Evolutionary conservation across 2,329 filamentous ascomycete species (phyloP).

Genomic region (Curvularia sp.): DNA sequence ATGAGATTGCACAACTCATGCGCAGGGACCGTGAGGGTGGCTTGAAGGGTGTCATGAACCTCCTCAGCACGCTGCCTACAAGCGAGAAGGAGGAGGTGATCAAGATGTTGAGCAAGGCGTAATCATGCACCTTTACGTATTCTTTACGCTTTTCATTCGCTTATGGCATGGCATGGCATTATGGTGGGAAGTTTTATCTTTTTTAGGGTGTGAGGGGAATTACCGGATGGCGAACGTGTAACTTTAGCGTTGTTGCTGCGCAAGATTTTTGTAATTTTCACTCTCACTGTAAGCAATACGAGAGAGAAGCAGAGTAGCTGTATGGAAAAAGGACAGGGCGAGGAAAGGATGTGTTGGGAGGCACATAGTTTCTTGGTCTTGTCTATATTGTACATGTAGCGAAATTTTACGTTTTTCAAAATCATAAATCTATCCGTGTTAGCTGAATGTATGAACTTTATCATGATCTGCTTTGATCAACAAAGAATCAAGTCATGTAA

Average conservation of each 20-base stretch:
- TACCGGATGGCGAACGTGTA: conserved; percentile 12
- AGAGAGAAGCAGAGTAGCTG: conserved; percentile 5
- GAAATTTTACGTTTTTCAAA: conserved; percentile 9
- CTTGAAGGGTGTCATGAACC: conserved; percentile 84
- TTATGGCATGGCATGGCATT: conserved; percentile 16
- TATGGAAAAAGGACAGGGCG: conserved; percentile 3
- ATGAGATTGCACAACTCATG: conserved; percentile 73
- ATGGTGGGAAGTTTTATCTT: conserved; percentile 11
- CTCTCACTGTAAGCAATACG: conserved; percentile 9
- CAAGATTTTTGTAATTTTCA: conserved; percentile 10
- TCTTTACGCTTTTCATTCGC: conserved; percentile 15
- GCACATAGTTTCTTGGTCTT: conserved; percentile 11
- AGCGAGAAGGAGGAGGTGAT: conserved; percentile 86
- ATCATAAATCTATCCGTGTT: neutral
- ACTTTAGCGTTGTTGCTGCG: conserved; percentile 19
- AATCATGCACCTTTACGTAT: conserved; percentile 12
- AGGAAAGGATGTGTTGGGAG: conserved; percentile 24
- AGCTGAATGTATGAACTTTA: neutral
- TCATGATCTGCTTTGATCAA: too few species aligned
- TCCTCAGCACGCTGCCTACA: conserved; percentile 85
- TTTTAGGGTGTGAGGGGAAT: neutral
- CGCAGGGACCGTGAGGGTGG: conserved; percentile 71
- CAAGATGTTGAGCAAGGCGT: conserved; percentile 58
- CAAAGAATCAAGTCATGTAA: too few species aligned
- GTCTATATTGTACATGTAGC: neutral